A percentile compares a stretch with the other conserved stretches of the same genome.
phyloP scores from a whole-genome alignment of 805 yeast genomes.

The Suhomyces pyralidae region DNA sequence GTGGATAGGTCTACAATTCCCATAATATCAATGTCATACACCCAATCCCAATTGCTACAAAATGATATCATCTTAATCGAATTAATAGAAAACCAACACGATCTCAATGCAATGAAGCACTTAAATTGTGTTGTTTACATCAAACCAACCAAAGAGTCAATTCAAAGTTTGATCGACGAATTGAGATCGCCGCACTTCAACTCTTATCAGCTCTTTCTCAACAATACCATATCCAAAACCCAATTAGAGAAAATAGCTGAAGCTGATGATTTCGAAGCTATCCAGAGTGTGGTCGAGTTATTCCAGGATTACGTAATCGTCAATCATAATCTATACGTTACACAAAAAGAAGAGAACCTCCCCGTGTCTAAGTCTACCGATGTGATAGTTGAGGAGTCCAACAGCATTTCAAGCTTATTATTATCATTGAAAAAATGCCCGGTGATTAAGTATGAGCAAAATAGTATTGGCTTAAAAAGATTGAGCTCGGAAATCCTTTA shows the following conservation, averaged over 20 bases:
- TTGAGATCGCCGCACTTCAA: slow-evolving; percentile 75
- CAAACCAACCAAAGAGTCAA: slow-evolving; percentile 65
- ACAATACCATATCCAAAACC: slow-evolving; percentile 68
- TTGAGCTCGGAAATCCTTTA: slow-evolving; percentile 65
- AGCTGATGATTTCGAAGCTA: slow-evolving; percentile 81
- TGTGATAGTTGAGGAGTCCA: slow-evolving; percentile 31
- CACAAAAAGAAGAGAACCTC: slow-evolving; percentile 18
- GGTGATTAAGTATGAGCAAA: slow-evolving; percentile 70
- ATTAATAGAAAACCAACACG: slow-evolving; percentile 51
- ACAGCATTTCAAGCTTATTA: slow-evolving; percentile 50
- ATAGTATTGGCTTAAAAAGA: slow-evolving; percentile 60
- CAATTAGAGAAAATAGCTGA: slow-evolving; percentile 87
- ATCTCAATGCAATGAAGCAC: slow-evolving; percentile 61
- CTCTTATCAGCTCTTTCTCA: slow-evolving; percentile 73
- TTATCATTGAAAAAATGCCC: slow-evolving; percentile 78
- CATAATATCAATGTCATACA: slow-evolving; percentile 81
- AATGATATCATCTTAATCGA: slow-evolving; percentile 86
- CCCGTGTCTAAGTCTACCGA: background rate
- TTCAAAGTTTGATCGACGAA: slow-evolving; percentile 62
- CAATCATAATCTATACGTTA: slow-evolving; percentile 61
- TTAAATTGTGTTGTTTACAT: slow-evolving; percentile 77
- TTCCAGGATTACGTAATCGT: slow-evolving; percentile 81
- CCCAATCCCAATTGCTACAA: slow-evolving; percentile 79
- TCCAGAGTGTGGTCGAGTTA: slow-evolving; percentile 72
- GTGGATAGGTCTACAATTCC: slow-evolving; percentile 80